Base-by-base conservation (phyloP, 345 rosid species). In the Brassica rapa region DNA sequence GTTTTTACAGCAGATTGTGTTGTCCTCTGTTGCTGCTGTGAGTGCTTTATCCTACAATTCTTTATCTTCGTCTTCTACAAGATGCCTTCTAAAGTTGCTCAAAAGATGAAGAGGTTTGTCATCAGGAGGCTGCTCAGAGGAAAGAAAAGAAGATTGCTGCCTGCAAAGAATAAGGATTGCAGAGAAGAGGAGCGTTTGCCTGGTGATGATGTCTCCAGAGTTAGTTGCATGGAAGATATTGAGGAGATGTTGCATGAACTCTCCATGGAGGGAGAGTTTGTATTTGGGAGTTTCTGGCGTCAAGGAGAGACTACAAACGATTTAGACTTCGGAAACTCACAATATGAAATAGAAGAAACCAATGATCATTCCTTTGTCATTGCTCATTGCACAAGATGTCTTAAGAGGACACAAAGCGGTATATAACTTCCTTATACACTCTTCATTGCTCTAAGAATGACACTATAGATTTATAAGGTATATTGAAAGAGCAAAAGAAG, bases 261-360 rank as follows among this genome's bases (percentile, higher is more conserved):
- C 23, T 86, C 83, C 23, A 43, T 70, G 63, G 85, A 85, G 41
- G 98, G 96, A 59, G 86, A 83, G 87, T 91, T 93, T 84, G 90
- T 86, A 67, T 93, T 91, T 80, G 98, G 98, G 70, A 91, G 94
- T 86, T 93, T 93, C 71, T 89, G 98, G 98, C 83, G 94, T 8
- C 83, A 87, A 66, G 84, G 80, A 27, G 76, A 74, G 6, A n/a
- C 75, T 69, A 0, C 79, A 68, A 53, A 80, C 61, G 56, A 53
- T 62, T 15, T 68, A 4, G 78, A 68, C 29, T 27, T 74, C 30
- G 43, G 76, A 63, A 39, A 24, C 71, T 74, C 70, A n/a, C 72
- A 23, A 11, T 80, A n/a, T 1, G 63, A 75, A 64, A 74, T 74
- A 80, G 62, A n/a, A 46, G 8, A 30, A 27, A 39, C 64, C 68